Evolutionary conservation across 2,329 filamentous ascomycete genomes (phyloP).

Genomic region (Fusarium foetens): DNA sequence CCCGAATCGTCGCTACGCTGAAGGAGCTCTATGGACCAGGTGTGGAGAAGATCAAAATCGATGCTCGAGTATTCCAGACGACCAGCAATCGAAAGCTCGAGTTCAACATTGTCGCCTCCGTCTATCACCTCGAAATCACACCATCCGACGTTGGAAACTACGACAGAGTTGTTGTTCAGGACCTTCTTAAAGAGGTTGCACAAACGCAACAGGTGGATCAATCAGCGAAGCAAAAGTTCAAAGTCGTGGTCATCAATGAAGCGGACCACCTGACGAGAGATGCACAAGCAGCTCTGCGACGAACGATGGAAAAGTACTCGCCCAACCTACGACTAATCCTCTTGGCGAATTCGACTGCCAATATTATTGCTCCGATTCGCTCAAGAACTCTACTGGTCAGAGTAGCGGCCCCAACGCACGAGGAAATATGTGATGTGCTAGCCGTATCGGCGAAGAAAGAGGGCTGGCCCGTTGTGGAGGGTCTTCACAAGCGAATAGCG

Average conservation of each 20-base stretch:
- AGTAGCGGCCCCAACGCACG: slow-evolving; percentile 87
- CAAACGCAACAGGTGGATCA: slow-evolving; percentile 99
- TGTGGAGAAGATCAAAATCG: slow-evolving; percentile 99
- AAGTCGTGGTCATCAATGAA: slow-evolving; percentile 99
- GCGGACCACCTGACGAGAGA: slow-evolving; percentile 93
- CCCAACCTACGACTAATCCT: slow-evolving; percentile 92
- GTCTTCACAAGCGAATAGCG: slow-evolving; percentile 85
- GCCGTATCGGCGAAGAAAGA: slow-evolving; percentile 78
- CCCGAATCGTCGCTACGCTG: slow-evolving; percentile 91
- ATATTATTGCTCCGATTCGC: slow-evolving; percentile 98
- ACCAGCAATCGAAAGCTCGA: slow-evolving; percentile 96
- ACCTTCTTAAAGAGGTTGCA: slow-evolving; percentile 95
- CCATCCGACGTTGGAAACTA: slow-evolving; percentile 97
- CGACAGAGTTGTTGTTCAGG: slow-evolving; percentile 94
- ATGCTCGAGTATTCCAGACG: slow-evolving; percentile 95
- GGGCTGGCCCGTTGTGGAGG: slow-evolving; percentile 80
- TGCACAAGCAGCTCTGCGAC: slow-evolving; percentile 91
- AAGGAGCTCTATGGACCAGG: slow-evolving; percentile 95
- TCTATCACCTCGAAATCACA: slow-evolving; percentile 98
- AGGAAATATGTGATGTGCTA: slow-evolving; percentile 84
- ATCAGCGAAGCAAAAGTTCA: slow-evolving; percentile 90
- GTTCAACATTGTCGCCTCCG: slow-evolving; percentile 97
- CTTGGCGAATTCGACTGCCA: slow-evolving; percentile 94
- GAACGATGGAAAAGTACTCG: slow-evolving; percentile 99
- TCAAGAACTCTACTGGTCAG: slow-evolving; percentile 90